Base-by-base conservation (phyloP, 805 yeast species). In the Candida sakaeoensis region DNA sequence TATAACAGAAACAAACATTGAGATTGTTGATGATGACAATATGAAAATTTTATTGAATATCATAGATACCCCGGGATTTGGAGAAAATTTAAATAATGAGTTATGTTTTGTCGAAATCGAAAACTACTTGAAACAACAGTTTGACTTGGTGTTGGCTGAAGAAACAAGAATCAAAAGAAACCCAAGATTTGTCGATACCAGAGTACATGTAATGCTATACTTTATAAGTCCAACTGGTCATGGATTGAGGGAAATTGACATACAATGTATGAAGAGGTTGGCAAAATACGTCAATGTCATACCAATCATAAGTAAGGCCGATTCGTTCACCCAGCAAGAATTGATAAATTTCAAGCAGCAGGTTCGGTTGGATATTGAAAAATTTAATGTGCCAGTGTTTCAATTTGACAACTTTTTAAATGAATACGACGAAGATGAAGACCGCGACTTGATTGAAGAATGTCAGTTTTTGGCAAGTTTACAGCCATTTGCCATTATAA, bases 131-230 rank as follows among this genome's bases (percentile, higher is more conserved):
- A 84, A 82, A 56, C 88, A 82, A 55, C 91, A 85, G 55, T 85
- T 84, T 55, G 90, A 83, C 56, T 66, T 74, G 41, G 88, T 85
- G 0, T 71, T 89, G 34, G 87, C 86, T 2, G 96, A 89, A 58
- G 96, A 89, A 59, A 85, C 93, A 1, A 73, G 91, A 47, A 86
- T 89, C 47, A 75, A 76, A 60, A 81, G 97, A 72, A 86, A 87
- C 57, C 95, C 95, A 18, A 70, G 86, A 47, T 35, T 70, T 41
- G 50, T 54, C 9, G 96, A 90, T 54, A 64, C 74, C 48, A 73
- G 95, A 40, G 82, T 91, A 28, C 96, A 91, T 65, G 85, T 81
- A 25, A 88, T 96, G 57, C 59, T 91, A 33, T 91, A 88, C 65
- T 85, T 91, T 57, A 69, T 91, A 39, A 72, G 79, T 5, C 91